These are phyloP conservation scores for Hymenoscyphus infarciens DNA, from an alignment of 2,329 filamentous ascomycete species.

Conservation along the genomic window DNA sequence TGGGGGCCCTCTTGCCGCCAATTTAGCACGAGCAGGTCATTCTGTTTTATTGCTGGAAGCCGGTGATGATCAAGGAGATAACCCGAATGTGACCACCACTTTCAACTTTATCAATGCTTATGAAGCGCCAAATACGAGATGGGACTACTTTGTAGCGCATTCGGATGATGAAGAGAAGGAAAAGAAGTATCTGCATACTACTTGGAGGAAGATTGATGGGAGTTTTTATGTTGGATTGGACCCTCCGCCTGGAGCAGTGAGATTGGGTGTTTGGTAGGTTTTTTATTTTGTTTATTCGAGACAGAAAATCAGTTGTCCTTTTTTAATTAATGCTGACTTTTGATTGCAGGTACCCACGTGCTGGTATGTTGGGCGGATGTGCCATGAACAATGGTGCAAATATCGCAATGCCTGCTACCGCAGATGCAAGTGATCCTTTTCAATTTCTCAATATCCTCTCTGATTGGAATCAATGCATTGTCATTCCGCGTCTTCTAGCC, in stretches of 20 bases:
- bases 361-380: constrained; percentile 39
- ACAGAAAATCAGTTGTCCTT: background rate
- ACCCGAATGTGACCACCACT: constrained; percentile 14
- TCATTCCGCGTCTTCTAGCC: background rate
- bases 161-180: constrained; percentile 11
- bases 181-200: constrained; percentile 16
- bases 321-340: background rate
- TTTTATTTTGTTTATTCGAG: background rate
- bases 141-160: constrained; percentile 44
- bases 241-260: constrained; percentile 34
- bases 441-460: background rate
- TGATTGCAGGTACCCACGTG: constrained; percentile 31
- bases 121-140: constrained; percentile 44
- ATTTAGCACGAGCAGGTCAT: constrained; percentile 48
- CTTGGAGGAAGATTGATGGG: constrained; percentile 37
- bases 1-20: constrained; percentile 46
- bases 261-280: constrained; percentile 37
- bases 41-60: constrained; percentile 51
- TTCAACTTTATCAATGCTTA: constrained; percentile 31
- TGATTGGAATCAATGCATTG: background rate
- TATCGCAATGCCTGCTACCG: constrained; percentile 38
- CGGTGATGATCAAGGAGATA: constrained; percentile 46
- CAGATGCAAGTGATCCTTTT: constrained; percentile 30
- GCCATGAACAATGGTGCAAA: constrained; percentile 38
- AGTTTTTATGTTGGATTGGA: constrained; percentile 24